Conservation (phyloP, 805 yeast species). For the Candida jianshihensis region DNA sequence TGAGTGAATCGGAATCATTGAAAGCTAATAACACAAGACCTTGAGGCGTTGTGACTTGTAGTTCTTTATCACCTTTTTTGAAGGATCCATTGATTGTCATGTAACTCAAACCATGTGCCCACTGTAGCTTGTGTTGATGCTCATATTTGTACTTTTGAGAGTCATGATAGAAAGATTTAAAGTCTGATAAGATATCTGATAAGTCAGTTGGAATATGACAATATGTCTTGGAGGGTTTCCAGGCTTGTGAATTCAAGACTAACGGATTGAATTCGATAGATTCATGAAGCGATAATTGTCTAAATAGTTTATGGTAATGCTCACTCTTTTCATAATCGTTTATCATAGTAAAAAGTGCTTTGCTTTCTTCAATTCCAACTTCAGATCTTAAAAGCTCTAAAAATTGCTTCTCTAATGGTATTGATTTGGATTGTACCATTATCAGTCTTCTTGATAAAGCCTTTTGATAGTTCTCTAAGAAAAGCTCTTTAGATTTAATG, state of each 20-base stretch:
- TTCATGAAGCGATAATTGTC: background rate
- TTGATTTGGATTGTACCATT: constrained; percentile 5
- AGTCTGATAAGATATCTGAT: constrained; percentile 1
- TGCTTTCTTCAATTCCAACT: constrained; percentile 10
- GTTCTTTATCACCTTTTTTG: constrained; percentile 10
- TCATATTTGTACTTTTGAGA: no score
- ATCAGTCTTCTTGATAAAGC: constrained; percentile 18
- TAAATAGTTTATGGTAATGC: background rate
- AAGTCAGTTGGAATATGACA: constrained; percentile 9
- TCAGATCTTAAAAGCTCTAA: constrained; percentile 8
- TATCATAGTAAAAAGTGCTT: constrained; percentile 14
- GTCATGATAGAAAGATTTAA: constrained; percentile 9
- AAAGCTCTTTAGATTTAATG: constrained; percentile 15
- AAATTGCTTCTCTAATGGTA: constrained; percentile 7
- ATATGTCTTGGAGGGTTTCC: constrained; percentile 13
- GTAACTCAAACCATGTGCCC: constrained; percentile 17
- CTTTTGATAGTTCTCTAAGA: constrained; percentile 13
- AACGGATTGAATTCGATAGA: constrained; percentile 14
- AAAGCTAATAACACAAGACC: constrained; percentile 16
- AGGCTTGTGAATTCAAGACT: constrained; percentile 11
- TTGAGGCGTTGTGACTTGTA: constrained; percentile 15
- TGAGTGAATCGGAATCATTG: constrained; percentile 10
- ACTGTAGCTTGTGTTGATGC: constrained; percentile 7
- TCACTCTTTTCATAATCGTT: constrained; percentile 11
- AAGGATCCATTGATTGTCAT: constrained; percentile 15